Percentiles rank a stretch among this genome's conserved stretches.
These are phyloP conservation scores for Cytospora piceae DNA, from an alignment of 2,329 filamentous ascomycete species.

Conservation along the genomic window DNA sequence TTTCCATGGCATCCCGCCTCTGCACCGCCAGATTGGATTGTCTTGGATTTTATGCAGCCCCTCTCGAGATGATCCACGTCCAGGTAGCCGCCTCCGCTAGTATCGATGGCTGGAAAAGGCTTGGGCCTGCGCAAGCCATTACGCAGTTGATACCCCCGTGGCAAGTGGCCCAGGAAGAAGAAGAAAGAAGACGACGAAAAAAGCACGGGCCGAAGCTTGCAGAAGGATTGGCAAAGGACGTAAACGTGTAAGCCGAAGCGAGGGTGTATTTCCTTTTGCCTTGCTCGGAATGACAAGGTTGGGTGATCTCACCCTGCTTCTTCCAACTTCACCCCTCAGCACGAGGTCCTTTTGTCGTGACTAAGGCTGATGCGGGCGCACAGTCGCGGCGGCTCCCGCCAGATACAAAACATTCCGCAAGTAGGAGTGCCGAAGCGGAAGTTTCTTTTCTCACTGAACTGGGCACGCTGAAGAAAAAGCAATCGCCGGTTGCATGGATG, in stretches of 20 bases:
- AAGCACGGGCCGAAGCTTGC: neutral
- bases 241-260: neutral
- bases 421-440: slow-evolving; percentile 11
- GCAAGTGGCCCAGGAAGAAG: neutral
- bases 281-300: neutral
- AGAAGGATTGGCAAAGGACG: neutral
- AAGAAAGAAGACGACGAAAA: neutral
- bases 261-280: neutral
- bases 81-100: neutral
- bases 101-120: neutral
- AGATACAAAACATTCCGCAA: slow-evolving; percentile 1
- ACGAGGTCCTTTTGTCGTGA: neutral
- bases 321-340: neutral
- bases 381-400: slow-evolving; percentile 20
- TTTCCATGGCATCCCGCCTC: neutral
- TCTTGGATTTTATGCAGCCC: slow-evolving; percentile 14
- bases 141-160: neutral
- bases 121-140: neutral
- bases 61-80: neutral
- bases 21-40: slow-evolving; percentile 1
- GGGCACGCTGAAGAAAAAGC: neutral
- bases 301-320: neutral
- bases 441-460: neutral
- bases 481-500: neutral
- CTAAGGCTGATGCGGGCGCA: slow-evolving; percentile 5